Conservation (phyloP, 345 rosid genomes). For the Syzygium aqueum region DNA sequence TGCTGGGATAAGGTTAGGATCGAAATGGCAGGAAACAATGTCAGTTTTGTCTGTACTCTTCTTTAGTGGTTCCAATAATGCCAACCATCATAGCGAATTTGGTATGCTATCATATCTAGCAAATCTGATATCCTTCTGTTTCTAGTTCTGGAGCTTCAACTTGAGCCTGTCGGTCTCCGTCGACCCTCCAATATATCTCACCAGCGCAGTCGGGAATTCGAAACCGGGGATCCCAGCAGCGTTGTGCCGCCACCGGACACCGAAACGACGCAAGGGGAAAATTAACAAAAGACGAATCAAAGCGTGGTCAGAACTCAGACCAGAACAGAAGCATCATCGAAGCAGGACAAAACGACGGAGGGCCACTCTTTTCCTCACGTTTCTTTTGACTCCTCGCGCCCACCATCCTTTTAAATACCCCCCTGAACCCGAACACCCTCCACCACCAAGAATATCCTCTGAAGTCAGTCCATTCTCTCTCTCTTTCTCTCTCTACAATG, state of each 20-base stretch:
- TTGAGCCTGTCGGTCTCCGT: too few relatives aligned
- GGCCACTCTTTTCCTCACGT: neutral
- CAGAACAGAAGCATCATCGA: neutral
- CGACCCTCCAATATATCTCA: too few relatives aligned
- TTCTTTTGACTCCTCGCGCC: neutral
- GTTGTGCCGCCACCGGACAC: neutral
- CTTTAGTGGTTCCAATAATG: too few relatives aligned
- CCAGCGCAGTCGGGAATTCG: neutral
- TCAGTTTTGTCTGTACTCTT: too few relatives aligned
- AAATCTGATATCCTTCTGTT: too few relatives aligned
- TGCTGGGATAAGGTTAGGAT: too few relatives aligned
- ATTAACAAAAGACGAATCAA: neutral
- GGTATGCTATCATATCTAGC: too few relatives aligned
- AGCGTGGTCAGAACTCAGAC: neutral
- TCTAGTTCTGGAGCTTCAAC: neutral
- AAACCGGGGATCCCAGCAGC: neutral
- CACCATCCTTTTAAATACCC: neutral
- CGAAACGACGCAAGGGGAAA: neutral
- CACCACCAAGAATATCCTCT: neutral
- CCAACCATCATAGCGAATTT: too few relatives aligned
- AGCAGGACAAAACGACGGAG: neutral
- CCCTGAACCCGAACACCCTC: neutral
- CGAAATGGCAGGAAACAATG: too few relatives aligned
- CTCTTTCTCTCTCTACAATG: neutral
- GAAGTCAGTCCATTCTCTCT: neutral